Conservation (phyloP, 2,329 filamentous ascomycete species). For the Fusarium denticulatum region DNA sequence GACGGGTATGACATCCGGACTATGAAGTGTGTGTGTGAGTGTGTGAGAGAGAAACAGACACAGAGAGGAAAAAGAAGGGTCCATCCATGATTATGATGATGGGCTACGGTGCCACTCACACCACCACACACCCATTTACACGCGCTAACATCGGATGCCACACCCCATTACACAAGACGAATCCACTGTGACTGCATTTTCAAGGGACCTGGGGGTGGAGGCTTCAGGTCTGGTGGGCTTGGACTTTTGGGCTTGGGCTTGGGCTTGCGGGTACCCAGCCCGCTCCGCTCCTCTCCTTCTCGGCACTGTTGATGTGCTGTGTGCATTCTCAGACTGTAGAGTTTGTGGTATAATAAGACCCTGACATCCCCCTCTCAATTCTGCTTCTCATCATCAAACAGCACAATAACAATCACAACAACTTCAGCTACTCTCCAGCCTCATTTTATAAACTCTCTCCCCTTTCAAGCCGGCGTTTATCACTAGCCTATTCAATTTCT, state of each 20-base stretch:
- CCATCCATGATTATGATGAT: conserved; percentile 36
- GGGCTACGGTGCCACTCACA: conserved; percentile 18
- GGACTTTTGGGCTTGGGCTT: not conserved
- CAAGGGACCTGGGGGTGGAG: conserved; percentile 40
- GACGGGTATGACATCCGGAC: conserved; percentile 13
- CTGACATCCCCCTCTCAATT: conserved; percentile 11
- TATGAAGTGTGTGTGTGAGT: not conserved
- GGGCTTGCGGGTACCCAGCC: conserved; percentile 8
- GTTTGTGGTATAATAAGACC: conserved; percentile 41
- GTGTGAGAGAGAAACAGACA: not conserved
- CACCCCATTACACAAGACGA: conserved; percentile 24
- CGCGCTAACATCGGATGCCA: not conserved
- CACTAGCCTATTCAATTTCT: not conserved
- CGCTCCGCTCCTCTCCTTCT: conserved; percentile 24
- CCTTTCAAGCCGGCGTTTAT: conserved; percentile 1
- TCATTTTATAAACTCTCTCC: not conserved
- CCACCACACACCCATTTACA: not conserved
- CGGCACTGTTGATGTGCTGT: not conserved
- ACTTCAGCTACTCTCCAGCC: conserved; percentile 7
- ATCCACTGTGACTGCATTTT: conserved; percentile 24
- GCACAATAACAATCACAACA: conserved; percentile 13
- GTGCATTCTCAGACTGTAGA: not conserved
- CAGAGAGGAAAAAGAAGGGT: conserved; percentile 28
- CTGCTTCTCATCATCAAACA: conserved; percentile 2
- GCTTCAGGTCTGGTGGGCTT: conserved; percentile 8